phyloP scores from a whole-genome alignment of 805 yeast genomes.

The Wickerhamomyces sydowiorum region DNA sequence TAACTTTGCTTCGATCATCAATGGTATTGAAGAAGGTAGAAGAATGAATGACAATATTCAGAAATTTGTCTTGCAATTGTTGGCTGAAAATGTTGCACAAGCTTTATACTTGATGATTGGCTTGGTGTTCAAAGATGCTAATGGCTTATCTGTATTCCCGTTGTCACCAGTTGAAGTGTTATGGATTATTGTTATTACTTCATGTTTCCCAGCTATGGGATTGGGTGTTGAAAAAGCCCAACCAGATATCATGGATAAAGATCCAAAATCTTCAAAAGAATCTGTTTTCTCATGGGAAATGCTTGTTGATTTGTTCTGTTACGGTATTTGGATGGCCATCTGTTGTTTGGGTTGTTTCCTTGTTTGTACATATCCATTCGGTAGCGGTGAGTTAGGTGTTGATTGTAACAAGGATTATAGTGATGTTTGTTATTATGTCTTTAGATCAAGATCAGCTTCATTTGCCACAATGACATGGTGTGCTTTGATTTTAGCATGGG shows the following conservation, averaged over 20 bases:
- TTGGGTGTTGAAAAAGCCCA: conserved; percentile 63
- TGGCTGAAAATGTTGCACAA: conserved; percentile 70
- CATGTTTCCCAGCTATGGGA: conserved; percentile 84
- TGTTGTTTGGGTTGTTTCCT: conserved; percentile 65
- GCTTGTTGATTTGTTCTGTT: conserved; percentile 60
- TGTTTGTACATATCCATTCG: conserved; percentile 60
- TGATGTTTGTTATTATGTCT: conserved; percentile 53
- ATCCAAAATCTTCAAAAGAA: conserved; percentile 52
- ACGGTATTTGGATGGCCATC: conserved; percentile 70
- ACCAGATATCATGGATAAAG: conserved; percentile 55
- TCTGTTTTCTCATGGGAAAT: conserved; percentile 64
- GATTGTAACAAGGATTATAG: conserved; percentile 52
- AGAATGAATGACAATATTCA: conserved; percentile 75
- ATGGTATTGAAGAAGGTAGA: conserved; percentile 77
- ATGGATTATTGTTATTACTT: conserved; percentile 75
- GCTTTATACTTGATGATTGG: conserved; percentile 67
- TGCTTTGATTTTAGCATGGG: conserved; percentile 79
- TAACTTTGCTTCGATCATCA: conserved; percentile 72
- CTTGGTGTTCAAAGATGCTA: conserved; percentile 58
- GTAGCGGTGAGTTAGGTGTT: conserved; percentile 58
- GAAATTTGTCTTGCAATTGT: conserved; percentile 67
- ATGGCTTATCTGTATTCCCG: conserved; percentile 73
- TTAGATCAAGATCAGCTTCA: conserved; percentile 68
- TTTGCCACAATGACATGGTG: conserved; percentile 87
- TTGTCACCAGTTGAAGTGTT: conserved; percentile 74